phyloP scores from a whole-genome alignment of 768 basidiomycete species.

The Ramaria sp. region DNA sequence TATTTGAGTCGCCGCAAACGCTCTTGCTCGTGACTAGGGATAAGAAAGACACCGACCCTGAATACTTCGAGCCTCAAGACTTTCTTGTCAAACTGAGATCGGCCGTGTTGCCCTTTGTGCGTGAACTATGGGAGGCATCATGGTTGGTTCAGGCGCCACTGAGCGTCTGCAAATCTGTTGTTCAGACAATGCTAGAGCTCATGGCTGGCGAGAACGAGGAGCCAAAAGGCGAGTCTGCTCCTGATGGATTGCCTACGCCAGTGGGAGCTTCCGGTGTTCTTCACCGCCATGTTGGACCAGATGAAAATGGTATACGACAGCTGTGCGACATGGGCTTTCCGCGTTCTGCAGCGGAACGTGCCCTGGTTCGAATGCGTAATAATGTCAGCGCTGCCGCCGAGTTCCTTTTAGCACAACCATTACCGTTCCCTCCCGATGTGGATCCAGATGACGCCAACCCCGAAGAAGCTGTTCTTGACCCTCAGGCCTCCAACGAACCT shows the following conservation, averaged over 20 bases:
- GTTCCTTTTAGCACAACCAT: slow-evolving; percentile 72
- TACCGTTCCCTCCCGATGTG: slow-evolving; percentile 62
- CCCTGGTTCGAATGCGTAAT: slow-evolving; percentile 76
- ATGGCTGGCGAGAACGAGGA: slow-evolving; percentile 78
- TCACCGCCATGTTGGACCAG: slow-evolving; percentile 36
- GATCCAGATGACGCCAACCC: slow-evolving; percentile 23
- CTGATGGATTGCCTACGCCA: slow-evolving; percentile 22
- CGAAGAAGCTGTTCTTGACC: slow-evolving; percentile 5
- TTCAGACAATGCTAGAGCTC: slow-evolving; percentile 71
- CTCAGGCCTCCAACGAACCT: not conserved
- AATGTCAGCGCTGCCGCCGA: slow-evolving; percentile 87
- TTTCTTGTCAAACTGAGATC: slow-evolving; percentile 77
- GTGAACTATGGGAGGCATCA: slow-evolving; percentile 65
- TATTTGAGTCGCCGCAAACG: slow-evolving; percentile 84
- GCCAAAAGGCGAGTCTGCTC: slow-evolving; percentile 33
- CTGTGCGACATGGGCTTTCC: slow-evolving; percentile 97
- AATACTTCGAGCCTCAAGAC: slow-evolving; percentile 78
- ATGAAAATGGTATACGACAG: slow-evolving; percentile 71
- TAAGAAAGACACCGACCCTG: slow-evolving; percentile 65
- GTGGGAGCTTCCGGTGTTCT: slow-evolving; percentile 22
- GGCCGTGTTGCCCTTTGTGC: slow-evolving; percentile 54
- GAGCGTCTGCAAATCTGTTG: slow-evolving; percentile 62
- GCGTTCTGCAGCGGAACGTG: slow-evolving; percentile 76
- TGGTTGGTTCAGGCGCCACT: slow-evolving; percentile 77
- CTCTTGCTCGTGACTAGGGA: slow-evolving; percentile 58